These are phyloP conservation scores for Graphilbum ipis-grandicollis DNA, from an alignment of 2,329 filamentous ascomycete species.

Conservation along the genomic window DNA sequence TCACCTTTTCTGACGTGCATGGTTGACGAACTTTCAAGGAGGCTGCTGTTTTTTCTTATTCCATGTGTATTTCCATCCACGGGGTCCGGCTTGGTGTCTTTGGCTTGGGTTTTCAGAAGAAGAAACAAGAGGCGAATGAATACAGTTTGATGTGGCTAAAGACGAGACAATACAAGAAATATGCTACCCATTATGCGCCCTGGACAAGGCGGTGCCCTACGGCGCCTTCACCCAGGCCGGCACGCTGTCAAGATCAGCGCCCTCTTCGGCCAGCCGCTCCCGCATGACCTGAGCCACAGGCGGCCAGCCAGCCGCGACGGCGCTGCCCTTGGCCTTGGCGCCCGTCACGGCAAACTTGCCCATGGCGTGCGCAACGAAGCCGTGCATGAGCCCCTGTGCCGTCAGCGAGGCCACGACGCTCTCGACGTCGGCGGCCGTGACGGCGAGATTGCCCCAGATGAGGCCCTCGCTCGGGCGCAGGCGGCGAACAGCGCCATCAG, in stretches of 20 bases:
- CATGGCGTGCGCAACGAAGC: constrained; percentile 65
- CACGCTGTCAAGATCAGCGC: constrained; percentile 29
- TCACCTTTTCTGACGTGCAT: neutral
- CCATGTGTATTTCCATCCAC: no score
- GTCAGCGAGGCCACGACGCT: constrained; percentile 60
- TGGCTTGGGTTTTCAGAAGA: no score
- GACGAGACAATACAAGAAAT: no score
- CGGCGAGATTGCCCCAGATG: constrained; percentile 43
- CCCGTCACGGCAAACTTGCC: constrained; percentile 70
- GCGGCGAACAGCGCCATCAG: constrained; percentile 23
- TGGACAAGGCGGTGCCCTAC: neutral
- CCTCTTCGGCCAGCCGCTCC: constrained; percentile 39
- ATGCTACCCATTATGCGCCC: no score
- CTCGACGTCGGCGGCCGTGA: constrained; percentile 53
- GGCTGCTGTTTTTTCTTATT: no score
- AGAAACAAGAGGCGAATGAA: no score
- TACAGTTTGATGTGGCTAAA: no score
- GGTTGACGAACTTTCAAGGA: neutral
- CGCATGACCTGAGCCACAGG: constrained; percentile 51
- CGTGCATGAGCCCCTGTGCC: constrained; percentile 64
- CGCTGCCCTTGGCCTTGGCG: constrained; percentile 46
- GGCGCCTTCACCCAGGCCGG: constrained; percentile 16
- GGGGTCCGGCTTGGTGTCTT: no score
- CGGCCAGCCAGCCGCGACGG: constrained; percentile 59
- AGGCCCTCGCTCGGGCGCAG: constrained; percentile 41